Evolutionary conservation across 306 rosid genomes (phyloP), one percentile per base, ranked within the genome.

Genomic region (Sindora glabra): DNA sequence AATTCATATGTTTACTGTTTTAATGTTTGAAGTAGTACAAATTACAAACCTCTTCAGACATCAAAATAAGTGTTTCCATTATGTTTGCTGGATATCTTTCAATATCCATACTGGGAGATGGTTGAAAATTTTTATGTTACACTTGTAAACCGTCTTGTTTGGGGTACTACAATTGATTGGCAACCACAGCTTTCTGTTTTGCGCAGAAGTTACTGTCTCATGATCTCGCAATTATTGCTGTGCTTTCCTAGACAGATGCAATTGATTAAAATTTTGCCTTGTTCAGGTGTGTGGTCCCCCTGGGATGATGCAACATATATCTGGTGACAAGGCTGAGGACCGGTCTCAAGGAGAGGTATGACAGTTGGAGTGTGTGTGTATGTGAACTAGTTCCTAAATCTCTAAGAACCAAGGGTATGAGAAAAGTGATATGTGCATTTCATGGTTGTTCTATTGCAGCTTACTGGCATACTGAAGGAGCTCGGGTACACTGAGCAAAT

Each of bases 271-370:
- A 59, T 37, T 25, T 45, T 2, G 18, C 48, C 56, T 36, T 64
- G 59, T 71, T 74, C 79, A 94, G 99, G 95, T 89, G 19, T 94
- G 99, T 63, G 99, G 95, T 5, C 99, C 99, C 32, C 99, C 99
- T 26, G 99, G 99, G 32, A 70, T 94, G 97, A 82, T 89, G 91
- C 66, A 79, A 34, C 86, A 89, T 65, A 45, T 89, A 73, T 94
- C 97, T 13, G 99, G 99, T 68, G 97, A 73, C 36, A 94, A 89
- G 79, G 96, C 94, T 40, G 69, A 76, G 77, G 99, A 94, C 67
- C 52, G 79, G 79, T 44, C 95, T 14, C 99, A 94, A 73, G 99
- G 97, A 77, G 99, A 94, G 97, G 99, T 94, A 80, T 8, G 26
- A n/a, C 46, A 48, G 36, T 47, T 29, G 34, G 58, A n/a, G 18